These are phyloP conservation scores for Cryphonectria radicalis DNA, from an alignment of 2,329 filamentous ascomycete species.

Conservation along the genomic window DNA sequence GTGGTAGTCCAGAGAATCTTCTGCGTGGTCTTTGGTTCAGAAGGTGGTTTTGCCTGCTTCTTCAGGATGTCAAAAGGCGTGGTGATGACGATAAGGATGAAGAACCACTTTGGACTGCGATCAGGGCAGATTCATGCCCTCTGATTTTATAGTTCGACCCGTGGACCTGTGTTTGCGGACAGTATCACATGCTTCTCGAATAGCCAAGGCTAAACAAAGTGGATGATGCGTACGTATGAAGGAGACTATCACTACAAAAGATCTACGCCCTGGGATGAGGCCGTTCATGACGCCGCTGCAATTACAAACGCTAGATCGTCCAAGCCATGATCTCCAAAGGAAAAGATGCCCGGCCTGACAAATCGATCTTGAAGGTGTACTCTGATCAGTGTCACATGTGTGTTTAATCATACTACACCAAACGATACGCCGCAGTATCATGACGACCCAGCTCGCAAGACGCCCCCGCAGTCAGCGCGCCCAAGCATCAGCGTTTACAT, in stretches of 20 bases:
- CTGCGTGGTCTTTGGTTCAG: too few species aligned
- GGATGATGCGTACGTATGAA: neutral
- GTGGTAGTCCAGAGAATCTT: neutral
- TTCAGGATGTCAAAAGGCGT: too few species aligned
- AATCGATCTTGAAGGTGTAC: too few species aligned
- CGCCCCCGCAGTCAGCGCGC: too few species aligned
- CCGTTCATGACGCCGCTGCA: neutral
- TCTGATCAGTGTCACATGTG: neutral
- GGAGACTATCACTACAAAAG: neutral
- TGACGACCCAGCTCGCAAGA: neutral
- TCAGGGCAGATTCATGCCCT: neutral
- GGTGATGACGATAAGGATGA: neutral
- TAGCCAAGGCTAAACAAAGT: neutral
- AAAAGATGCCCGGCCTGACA: too few species aligned
- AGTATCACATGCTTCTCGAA: neutral
- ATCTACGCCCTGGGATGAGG: neutral
- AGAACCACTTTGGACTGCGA: neutral
- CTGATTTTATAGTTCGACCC: neutral
- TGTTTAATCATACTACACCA: neutral
- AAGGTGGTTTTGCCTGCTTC: too few species aligned
- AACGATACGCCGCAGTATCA: neutral
- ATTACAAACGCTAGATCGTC: neutral
- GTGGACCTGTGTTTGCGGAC: neutral
- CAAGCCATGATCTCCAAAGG: too few species aligned
- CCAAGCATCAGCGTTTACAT: too few species aligned